These are phyloP conservation scores for Tricholomella constricta DNA, from an alignment of 768 basidiomycete species.

Conservation along the genomic window DNA sequence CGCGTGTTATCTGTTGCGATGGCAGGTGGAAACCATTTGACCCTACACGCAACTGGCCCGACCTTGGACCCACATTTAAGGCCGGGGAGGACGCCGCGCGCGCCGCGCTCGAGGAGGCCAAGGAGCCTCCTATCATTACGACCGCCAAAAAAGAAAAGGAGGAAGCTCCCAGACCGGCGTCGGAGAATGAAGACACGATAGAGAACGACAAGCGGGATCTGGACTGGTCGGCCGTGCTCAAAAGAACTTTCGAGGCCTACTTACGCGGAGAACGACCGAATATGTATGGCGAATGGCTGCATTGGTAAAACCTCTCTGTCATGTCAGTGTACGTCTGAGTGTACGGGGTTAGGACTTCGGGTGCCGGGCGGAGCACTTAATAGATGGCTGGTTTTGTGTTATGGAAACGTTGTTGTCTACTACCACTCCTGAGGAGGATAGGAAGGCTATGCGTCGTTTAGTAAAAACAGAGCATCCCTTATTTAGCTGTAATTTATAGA, in stretches of 20 bases:
- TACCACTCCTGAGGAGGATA: background rate
- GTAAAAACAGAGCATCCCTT: background rate
- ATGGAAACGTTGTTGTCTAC: background rate
- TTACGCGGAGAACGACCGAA: slow-evolving; percentile 86
- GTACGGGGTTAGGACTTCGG: background rate
- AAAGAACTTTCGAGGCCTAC: slow-evolving; percentile 93
- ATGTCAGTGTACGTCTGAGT: background rate
- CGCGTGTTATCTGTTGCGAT: background rate
- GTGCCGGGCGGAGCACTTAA: background rate
- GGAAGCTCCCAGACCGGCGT: slow-evolving; percentile 11
- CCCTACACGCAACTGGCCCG: slow-evolving; percentile 84
- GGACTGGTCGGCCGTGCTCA: slow-evolving; percentile 87
- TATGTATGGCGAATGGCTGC: slow-evolving; percentile 85
- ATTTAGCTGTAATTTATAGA: slow-evolving; percentile 11
- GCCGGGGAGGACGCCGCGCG: slow-evolving; percentile 73
- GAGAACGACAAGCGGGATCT: slow-evolving; percentile 73
- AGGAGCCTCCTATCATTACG: slow-evolving; percentile 16
- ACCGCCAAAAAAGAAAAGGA: slow-evolving; percentile 11
- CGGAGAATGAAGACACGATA: slow-evolving; percentile 36
- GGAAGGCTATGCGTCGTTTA: background rate
- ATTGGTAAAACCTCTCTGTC: slow-evolving; percentile 30
- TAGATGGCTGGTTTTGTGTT: slow-evolving; percentile 7
- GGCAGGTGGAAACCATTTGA: slow-evolving; percentile 94
- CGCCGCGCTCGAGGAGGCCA: slow-evolving; percentile 34
- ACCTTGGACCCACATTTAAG: slow-evolving; percentile 78